Evolutionary conservation across 2,329 filamentous ascomycete species (phyloP), one percentile per base, ranked within the genome.

Genomic region (Hypomyces perniciosus): DNA sequence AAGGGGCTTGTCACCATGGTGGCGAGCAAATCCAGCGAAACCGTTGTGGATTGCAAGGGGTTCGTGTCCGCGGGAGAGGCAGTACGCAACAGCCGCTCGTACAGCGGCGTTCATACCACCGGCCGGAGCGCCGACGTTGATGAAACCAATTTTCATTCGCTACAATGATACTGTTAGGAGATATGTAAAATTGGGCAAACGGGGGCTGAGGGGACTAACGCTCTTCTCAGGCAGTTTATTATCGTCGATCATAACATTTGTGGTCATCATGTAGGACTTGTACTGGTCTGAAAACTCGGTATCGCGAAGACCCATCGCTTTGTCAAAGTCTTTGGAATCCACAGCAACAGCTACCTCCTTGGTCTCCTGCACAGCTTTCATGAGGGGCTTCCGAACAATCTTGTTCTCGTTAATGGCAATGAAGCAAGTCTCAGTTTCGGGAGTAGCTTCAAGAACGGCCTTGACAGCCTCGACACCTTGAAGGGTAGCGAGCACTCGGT

Each of bases 91-190:
- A 10, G 89, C 92, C 30, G 90, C 92, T 59, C 93, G 84, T 20
- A 95, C 93, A 39, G 93, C 93, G 29, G 92, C 91, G 70, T 99
- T 99, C 88, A 99, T 97, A 62, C 93, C 93, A 68, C 93, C 93
- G 30, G 93, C 93, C 6, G 93, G 93, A 9, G 93, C 93, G 62
- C 93, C 93, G 27, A 97, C 91, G 62, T 97, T 95, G 70, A 99
- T 89, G 64, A 99, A 96, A 44, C 90, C 93, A 62, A 99, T 88
- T 58, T 84, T 85, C 88, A 97, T 90, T 59, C 85, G 83, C 87
- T 91, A 56, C 12, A 27, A 28, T 7, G n/a, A 7, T 13, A 44
- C 27, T 33, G 50, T 41, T 20, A 41, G 10, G 6, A 20, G 12
- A 13, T 46, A 1, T 26, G n/a, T 13, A 12, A 10, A 6, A 8